Evolutionary conservation across 768 basidiomycete genomes (phyloP).

Genomic region (Suillus fuscotomentosus): DNA sequence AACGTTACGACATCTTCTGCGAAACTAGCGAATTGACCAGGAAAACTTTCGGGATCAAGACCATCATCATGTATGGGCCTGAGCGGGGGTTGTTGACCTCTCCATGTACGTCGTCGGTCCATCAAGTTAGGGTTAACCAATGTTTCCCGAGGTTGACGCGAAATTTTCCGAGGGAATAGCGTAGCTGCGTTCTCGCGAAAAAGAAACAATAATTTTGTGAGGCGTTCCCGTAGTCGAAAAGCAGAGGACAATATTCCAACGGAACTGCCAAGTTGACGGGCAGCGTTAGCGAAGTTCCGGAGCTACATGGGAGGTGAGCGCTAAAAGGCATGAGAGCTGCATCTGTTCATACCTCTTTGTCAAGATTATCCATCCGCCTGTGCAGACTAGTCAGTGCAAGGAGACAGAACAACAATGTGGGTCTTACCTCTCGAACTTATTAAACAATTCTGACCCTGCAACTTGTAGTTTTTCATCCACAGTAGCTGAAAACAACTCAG

Average conservation of each 20-base stretch:
- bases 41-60: slow-evolving; percentile 49
- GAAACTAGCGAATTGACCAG: slow-evolving; percentile 43
- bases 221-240: slow-evolving; percentile 48
- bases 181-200: slow-evolving; percentile 59
- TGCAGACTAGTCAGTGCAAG: slow-evolving; percentile 5
- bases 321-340: slow-evolving; percentile 2
- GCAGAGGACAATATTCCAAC: slow-evolving; percentile 57
- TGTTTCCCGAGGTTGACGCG: slow-evolving; percentile 36
- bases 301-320: slow-evolving; percentile 33
- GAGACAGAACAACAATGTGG: slow-evolving; percentile 1
- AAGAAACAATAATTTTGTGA: slow-evolving; percentile 47
- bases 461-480: slow-evolving; percentile 50
- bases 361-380: slow-evolving; percentile 47
- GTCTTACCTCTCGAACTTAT: slow-evolving; percentile 45
- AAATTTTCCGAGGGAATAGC: slow-evolving; percentile 50
- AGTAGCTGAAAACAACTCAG: slow-evolving; percentile 32
- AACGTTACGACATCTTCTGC: slow-evolving; percentile 52
- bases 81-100: slow-evolving; percentile 33
- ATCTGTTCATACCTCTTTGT: slow-evolving; percentile 40
- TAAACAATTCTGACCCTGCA: slow-evolving; percentile 49
- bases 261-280: slow-evolving; percentile 54
- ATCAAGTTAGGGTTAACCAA: slow-evolving; percentile 37
- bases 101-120: slow-evolving; percentile 30
- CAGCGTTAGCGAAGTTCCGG: slow-evolving; percentile 53
- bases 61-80: slow-evolving; percentile 40